Evolutionary conservation across 2,329 filamentous ascomycete genomes (phyloP).

Genomic region (Scorias spongiosa): DNA sequence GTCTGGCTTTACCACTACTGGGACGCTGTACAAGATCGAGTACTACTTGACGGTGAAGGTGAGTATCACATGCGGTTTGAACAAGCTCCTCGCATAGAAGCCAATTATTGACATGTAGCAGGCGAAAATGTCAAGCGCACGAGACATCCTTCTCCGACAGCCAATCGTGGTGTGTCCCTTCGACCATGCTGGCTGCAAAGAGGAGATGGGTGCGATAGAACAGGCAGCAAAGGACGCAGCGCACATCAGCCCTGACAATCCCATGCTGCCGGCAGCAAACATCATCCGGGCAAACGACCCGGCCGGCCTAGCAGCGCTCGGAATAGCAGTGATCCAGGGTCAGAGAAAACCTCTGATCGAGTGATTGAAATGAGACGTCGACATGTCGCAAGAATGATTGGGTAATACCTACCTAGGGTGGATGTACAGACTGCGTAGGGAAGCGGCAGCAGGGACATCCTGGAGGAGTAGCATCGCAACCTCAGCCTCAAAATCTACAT

Average conservation of each 20-base stretch:
- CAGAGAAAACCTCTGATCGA: slow-evolving; percentile 50
- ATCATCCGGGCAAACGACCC: slow-evolving; percentile 69
- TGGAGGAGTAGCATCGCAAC: too few species aligned
- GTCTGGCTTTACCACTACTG: slow-evolving; percentile 82
- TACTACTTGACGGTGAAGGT: slow-evolving; percentile 94
- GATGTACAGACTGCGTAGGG: not conserved
- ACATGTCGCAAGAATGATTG: not conserved
- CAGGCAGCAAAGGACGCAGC: slow-evolving; percentile 88
- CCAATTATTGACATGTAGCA: slow-evolving; percentile 24
- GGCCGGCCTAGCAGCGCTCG: slow-evolving; percentile 42
- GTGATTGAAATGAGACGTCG: slow-evolving; percentile 26
- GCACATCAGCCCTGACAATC: slow-evolving; percentile 74
- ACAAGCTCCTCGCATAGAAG: too few species aligned
- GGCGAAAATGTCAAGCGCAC: slow-evolving; percentile 76
- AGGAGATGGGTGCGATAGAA: slow-evolving; percentile 97
- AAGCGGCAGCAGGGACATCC: not conserved
- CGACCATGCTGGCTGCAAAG: slow-evolving; percentile 89
- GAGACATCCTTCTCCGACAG: slow-evolving; percentile 77
- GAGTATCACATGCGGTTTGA: slow-evolving; percentile 9
- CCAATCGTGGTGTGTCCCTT: slow-evolving; percentile 92
- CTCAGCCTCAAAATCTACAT: too few species aligned
- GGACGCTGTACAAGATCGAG: slow-evolving; percentile 93
- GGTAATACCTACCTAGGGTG: not conserved
- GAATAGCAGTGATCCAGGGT: slow-evolving; percentile 47
- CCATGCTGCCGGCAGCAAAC: slow-evolving; percentile 73